phyloP scores from a whole-genome alignment of 2,329 filamentous ascomycete species.

The Proliferodiscus dingleyae region DNA sequence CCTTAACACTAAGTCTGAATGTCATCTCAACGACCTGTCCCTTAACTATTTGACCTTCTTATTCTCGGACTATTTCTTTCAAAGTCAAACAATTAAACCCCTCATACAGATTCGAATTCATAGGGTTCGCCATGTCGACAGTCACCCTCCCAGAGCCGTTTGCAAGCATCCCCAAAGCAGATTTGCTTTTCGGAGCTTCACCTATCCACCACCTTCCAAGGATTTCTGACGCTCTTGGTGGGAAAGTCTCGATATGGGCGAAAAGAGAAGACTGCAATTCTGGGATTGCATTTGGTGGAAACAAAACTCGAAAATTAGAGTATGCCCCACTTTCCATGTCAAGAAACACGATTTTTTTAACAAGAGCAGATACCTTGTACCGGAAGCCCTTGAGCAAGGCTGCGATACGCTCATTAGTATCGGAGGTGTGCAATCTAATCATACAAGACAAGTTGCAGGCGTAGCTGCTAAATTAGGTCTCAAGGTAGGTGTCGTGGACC shows the following conservation, averaged over 20 bases:
- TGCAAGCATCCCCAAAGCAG: slow-evolving; percentile 55
- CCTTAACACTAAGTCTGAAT: too few relatives aligned
- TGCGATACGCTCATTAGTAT: slow-evolving; percentile 61
- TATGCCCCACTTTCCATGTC: slow-evolving; percentile 24
- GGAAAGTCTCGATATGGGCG: slow-evolving; percentile 59
- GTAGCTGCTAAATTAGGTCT: slow-evolving; percentile 55
- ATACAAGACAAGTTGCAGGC: slow-evolving; percentile 63
- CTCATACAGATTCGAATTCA: too few relatives aligned
- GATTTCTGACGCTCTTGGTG: slow-evolving; percentile 56
- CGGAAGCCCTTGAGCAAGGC: slow-evolving; percentile 53
- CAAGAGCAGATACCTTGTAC: slow-evolving; percentile 50
- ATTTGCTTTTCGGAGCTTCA: slow-evolving; percentile 62
- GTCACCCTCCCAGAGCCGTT: slow-evolving; percentile 56
- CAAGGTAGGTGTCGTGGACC: slow-evolving; percentile 29
- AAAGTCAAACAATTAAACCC: too few relatives aligned
- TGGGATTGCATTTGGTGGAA: slow-evolving; percentile 61
- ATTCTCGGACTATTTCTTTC: too few relatives aligned
- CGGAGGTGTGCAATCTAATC: slow-evolving; percentile 66
- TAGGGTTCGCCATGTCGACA: slow-evolving; percentile 23
- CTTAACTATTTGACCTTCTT: too few relatives aligned
- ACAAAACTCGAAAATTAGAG: slow-evolving; percentile 67
- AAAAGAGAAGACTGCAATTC: slow-evolving; percentile 71
- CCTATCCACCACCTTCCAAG: slow-evolving; percentile 63
- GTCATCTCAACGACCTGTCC: too few relatives aligned
- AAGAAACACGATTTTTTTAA: background rate